Percentiles rank a stretch among this genome's conserved stretches.
Conservation (phyloP, 2,329 filamentous ascomycete species). For the Botrytis fabae region DNA sequence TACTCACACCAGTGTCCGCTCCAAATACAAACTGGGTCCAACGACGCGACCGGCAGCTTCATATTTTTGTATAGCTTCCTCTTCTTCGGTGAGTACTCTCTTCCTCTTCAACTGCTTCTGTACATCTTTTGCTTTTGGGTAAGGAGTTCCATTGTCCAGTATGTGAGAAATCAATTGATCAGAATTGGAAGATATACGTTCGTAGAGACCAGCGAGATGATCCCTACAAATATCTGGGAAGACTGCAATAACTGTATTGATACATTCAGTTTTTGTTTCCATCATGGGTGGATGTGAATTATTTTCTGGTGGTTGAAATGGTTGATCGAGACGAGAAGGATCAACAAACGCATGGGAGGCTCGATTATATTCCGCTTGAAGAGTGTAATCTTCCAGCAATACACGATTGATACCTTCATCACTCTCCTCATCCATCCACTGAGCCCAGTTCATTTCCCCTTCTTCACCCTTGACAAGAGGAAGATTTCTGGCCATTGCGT, state of each 20-base stretch:
- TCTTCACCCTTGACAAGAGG: not conserved
- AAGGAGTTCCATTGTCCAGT: slow-evolving; percentile 44
- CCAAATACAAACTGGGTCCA: slow-evolving; percentile 16
- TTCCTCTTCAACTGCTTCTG: slow-evolving; percentile 42
- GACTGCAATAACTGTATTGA: slow-evolving; percentile 44
- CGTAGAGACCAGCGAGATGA: slow-evolving; percentile 45
- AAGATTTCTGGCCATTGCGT: not conserved
- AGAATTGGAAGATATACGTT: slow-evolving; percentile 31
- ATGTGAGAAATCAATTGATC: slow-evolving; percentile 42
- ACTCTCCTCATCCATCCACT: slow-evolving; percentile 1
- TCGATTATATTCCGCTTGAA: not conserved
- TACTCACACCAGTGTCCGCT: slow-evolving; percentile 25
- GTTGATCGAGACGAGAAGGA: not conserved
- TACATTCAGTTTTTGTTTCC: slow-evolving; percentile 31
- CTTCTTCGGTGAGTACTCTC: slow-evolving; percentile 41
- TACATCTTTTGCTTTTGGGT: slow-evolving; percentile 47
- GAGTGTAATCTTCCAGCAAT: not conserved
- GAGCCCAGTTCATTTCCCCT: not conserved
- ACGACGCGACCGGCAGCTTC: slow-evolving; percentile 36
- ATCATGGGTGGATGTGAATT: not conserved
- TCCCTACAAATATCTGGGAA: slow-evolving; percentile 50
- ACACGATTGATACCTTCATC: slow-evolving; percentile 14
- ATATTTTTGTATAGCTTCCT: slow-evolving; percentile 42
- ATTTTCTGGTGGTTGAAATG: not conserved
- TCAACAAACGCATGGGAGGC: not conserved